phyloP scores from a whole-genome alignment of 164 flowering plant species.

The Chimonanthus praecox region DNA sequence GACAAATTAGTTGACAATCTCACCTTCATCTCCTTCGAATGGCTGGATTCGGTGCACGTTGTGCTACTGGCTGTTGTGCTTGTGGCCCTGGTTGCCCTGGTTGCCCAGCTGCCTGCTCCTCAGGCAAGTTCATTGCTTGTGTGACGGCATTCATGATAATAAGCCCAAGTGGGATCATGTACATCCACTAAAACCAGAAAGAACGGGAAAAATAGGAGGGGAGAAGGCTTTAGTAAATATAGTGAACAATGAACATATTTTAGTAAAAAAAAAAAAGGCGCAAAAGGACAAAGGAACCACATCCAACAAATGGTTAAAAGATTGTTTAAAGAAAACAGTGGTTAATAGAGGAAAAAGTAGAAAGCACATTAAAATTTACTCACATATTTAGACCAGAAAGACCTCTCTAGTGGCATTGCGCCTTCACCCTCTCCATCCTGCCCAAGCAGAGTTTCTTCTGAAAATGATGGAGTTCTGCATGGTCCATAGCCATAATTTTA shows the following conservation, averaged over 20 bases:
- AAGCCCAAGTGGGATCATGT: constrained; percentile 82
- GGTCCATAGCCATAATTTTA: not conserved
- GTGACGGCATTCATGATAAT: constrained; percentile 92
- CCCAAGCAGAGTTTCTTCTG: constrained; percentile 57
- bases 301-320: not conserved
- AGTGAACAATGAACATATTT: not conserved
- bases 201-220: not conserved
- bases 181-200: constrained; percentile 80
- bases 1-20: not conserved
- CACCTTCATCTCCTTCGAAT: constrained; percentile 60
- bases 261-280: not conserved
- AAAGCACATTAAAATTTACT: constrained; percentile 23
- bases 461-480: constrained; percentile 72
- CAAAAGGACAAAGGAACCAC: not conserved
- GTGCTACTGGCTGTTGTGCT: constrained; percentile 33
- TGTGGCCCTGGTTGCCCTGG: constrained; percentile 36
- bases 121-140: constrained; percentile 96
- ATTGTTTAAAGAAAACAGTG: not conserved
- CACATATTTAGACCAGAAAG: constrained; percentile 98
- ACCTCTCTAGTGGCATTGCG: constrained; percentile 61
- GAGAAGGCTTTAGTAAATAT: not conserved
- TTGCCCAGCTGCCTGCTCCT: constrained; percentile 71
- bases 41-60: constrained; percentile 52
- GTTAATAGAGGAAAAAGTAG: constrained; percentile 1
- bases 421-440: constrained; percentile 71